These are phyloP conservation scores for Trichoderma semiorbis DNA, from an alignment of 2,329 filamentous ascomycete genomes.

Conservation along the genomic window DNA sequence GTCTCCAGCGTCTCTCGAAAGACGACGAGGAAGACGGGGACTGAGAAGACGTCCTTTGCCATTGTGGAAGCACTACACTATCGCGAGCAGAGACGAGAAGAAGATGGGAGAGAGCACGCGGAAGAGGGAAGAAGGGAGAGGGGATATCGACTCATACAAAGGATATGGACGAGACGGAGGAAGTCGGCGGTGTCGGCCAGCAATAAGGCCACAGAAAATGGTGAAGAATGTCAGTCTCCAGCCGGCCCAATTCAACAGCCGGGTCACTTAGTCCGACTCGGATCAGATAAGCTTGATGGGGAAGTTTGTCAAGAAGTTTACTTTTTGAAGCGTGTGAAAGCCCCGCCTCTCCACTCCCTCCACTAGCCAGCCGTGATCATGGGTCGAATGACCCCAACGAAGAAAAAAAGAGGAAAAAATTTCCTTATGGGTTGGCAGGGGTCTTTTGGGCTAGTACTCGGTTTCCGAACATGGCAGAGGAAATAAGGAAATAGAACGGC, in stretches of 20 bases:
- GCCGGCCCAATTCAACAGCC: constrained; percentile 9
- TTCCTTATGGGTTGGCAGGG: neutral
- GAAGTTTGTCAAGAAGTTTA: neutral
- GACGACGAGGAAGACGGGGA: constrained; percentile 85
- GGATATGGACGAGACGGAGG: neutral
- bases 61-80: constrained; percentile 33
- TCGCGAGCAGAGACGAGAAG: neutral
- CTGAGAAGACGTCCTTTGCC: constrained; percentile 69
- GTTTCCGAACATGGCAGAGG: neutral
- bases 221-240: neutral
- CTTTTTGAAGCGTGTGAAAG: neutral
- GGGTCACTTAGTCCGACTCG: neutral
- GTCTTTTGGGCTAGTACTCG: neutral
- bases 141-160: constrained; percentile 4
- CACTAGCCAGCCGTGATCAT: neutral
- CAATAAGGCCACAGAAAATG: neutral
- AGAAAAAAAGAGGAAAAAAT: neutral
- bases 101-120: neutral
- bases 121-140: neutral
- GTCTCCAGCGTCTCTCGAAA: constrained; percentile 84
- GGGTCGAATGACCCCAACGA: neutral
- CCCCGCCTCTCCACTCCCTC: neutral
- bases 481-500: neutral
- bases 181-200: neutral
- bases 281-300: constrained; percentile 16